Conservation (phyloP, 169 alveolate genomes). For the Plasmodium malariae region DNA sequence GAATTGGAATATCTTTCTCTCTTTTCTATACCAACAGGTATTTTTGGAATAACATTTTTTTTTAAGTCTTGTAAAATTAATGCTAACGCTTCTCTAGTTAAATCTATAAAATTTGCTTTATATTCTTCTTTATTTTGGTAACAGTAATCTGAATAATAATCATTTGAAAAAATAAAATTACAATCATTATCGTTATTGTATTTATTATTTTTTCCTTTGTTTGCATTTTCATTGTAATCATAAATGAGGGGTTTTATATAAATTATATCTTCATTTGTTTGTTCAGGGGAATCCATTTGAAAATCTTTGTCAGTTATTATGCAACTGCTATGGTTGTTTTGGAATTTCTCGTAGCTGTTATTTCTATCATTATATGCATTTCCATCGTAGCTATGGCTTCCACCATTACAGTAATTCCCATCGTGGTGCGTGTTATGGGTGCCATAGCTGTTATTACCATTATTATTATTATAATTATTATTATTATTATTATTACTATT, state of each 20-base stretch:
- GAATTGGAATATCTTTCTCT: slow-evolving; percentile 69
- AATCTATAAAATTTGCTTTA: slow-evolving; percentile 61
- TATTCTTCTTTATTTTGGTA: slow-evolving; percentile 25
- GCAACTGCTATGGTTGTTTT: slow-evolving; percentile 12
- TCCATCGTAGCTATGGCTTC: not conserved
- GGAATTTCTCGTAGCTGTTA: not conserved
- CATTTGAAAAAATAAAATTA: slow-evolving; percentile 38
- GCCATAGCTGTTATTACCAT: not conserved
- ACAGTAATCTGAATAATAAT: slow-evolving; percentile 48
- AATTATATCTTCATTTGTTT: slow-evolving; percentile 29
- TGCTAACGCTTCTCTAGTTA: slow-evolving; percentile 67
- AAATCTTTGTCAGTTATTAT: slow-evolving; percentile 63
- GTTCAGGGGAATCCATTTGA: slow-evolving; percentile 65
- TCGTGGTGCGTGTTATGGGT: not conserved
- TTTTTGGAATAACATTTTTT: slow-evolving; percentile 66
- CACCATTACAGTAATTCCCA: not conserved
- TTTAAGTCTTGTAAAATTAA: slow-evolving; percentile 59
- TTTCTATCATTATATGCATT: not conserved
- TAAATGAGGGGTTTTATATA: slow-evolving; percentile 17
- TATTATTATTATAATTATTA: not conserved
- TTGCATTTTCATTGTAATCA: slow-evolving; percentile 24
- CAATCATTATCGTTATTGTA: slow-evolving; percentile 23
- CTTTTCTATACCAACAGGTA: slow-evolving; percentile 70
- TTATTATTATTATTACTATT: not conserved
- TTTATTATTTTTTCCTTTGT: slow-evolving; percentile 6